These are phyloP conservation scores for Fraxinus sp. DNA, from an alignment of 305 asterid genomes.

Conservation along the genomic window DNA sequence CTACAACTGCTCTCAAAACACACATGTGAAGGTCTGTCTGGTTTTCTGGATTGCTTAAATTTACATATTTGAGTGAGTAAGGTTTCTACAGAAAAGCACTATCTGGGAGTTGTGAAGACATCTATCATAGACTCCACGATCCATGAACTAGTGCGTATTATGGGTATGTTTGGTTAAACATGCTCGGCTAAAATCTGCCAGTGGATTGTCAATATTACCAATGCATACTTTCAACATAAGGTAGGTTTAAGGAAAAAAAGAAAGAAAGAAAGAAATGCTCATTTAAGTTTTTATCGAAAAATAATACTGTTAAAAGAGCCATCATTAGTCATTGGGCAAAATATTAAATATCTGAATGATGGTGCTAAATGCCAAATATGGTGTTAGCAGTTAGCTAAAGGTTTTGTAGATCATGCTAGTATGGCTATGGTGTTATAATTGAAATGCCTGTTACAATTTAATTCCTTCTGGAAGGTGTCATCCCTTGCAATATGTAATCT, in stretches of 20 bases:
- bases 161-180: background rate
- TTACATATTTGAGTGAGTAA: background rate
- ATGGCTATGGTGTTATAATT: background rate
- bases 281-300: background rate
- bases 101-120: background rate
- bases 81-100: background rate
- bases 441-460: background rate
- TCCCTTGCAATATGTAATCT: background rate
- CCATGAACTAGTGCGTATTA: background rate
- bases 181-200: background rate
- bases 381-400: background rate
- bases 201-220: background rate
- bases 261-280: background rate
- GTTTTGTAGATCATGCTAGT: background rate
- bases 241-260: background rate
- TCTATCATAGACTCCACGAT: background rate
- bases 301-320: background rate
- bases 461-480: background rate
- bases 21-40: background rate
- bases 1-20: background rate
- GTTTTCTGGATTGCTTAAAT: background rate
- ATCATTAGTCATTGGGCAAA: background rate
- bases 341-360: background rate
- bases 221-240: background rate
- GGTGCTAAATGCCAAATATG: background rate